These are phyloP conservation scores for Fusarium verrucosum DNA, from an alignment of 2,329 filamentous ascomycete species.

Conservation along the genomic window DNA sequence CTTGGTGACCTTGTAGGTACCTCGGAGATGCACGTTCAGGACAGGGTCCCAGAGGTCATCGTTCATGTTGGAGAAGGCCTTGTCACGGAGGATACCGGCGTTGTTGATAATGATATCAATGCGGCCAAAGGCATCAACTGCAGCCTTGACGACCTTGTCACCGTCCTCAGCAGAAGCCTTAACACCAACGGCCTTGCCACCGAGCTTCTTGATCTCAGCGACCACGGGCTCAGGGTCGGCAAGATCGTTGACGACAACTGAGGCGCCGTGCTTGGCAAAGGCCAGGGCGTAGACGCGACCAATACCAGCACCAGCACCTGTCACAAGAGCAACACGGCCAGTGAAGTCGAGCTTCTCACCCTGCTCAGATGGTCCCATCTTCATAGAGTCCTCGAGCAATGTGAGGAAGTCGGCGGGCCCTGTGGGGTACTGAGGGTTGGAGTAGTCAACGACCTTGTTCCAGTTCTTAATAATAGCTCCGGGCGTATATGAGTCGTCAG, in stretches of 20 bases:
- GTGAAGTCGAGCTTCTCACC: slow-evolving; percentile 82
- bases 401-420: slow-evolving; percentile 89
- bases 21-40: slow-evolving; percentile 88
- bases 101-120: slow-evolving; percentile 98
- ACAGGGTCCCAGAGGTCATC: slow-evolving; percentile 93
- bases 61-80: slow-evolving; percentile 98
- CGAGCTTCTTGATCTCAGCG: slow-evolving; percentile 87
- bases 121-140: slow-evolving; percentile 92
- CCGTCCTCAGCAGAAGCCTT: slow-evolving; percentile 95
- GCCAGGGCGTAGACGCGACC: slow-evolving; percentile 90
- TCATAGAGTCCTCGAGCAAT: slow-evolving; percentile 83
- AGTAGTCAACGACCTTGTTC: slow-evolving; percentile 88
- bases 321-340: slow-evolving; percentile 86
- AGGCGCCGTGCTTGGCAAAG: slow-evolving; percentile 84
- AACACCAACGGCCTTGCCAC: slow-evolving; percentile 89
- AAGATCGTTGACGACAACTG: slow-evolving; percentile 95
- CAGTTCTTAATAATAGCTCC: slow-evolving; percentile 89
- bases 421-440: slow-evolving; percentile 78
- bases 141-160: slow-evolving; percentile 87
- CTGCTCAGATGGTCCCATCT: slow-evolving; percentile 75
- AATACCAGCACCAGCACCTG: slow-evolving; percentile 88
- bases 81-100: slow-evolving; percentile 95
- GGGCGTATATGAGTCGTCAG: slow-evolving; percentile 87
- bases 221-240: slow-evolving; percentile 90
- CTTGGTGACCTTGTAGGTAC: slow-evolving; percentile 97